Conservation (phyloP, 108 stramenopile species). For the Skeletonema costatum region DNA sequence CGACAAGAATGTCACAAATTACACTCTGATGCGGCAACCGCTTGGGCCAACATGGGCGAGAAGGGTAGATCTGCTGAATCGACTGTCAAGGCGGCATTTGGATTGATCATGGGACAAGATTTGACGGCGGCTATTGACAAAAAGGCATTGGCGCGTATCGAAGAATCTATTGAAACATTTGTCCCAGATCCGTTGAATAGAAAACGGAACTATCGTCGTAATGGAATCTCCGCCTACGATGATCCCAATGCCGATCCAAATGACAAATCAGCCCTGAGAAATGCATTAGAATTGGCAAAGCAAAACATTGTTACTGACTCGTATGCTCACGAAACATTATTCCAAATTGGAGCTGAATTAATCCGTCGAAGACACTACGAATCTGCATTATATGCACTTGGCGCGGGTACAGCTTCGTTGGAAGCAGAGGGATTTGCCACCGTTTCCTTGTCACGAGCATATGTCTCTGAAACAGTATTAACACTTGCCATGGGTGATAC, state of each 20-base stretch:
- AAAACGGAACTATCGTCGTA: slow-evolving; percentile 75
- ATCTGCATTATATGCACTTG: slow-evolving; percentile 82
- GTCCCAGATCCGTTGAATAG: slow-evolving; percentile 83
- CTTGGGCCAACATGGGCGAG: slow-evolving; percentile 72
- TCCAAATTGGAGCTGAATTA: slow-evolving; percentile 54
- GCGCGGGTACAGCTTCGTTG: slow-evolving; percentile 70
- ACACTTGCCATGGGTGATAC: slow-evolving; percentile 83
- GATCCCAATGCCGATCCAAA: slow-evolving; percentile 32
- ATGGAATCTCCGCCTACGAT: slow-evolving; percentile 65
- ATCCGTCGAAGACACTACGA: slow-evolving; percentile 63
- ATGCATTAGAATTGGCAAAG: slow-evolving; percentile 56
- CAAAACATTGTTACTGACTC: slow-evolving; percentile 62
- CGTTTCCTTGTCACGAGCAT: slow-evolving; percentile 66
- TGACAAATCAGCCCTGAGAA: slow-evolving; percentile 29
- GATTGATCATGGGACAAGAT: slow-evolving; percentile 56
- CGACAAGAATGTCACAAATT: slow-evolving; percentile 64
- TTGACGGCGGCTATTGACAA: slow-evolving; percentile 39
- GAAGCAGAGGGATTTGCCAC: slow-evolving; percentile 73
- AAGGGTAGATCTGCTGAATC: slow-evolving; percentile 61
- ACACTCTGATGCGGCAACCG: slow-evolving; percentile 65
- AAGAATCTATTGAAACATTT: slow-evolving; percentile 76
- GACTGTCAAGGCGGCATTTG: slow-evolving; percentile 64
- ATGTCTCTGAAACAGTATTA: slow-evolving; percentile 71
- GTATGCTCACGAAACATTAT: slow-evolving; percentile 80
- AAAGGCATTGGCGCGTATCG: slow-evolving; percentile 62